Percentiles rank a stretch among this genome's conserved stretches.
These are phyloP conservation scores for Phaeosphaeriaceae sp. DNA, from an alignment of 2,329 filamentous ascomycete species.

Conservation along the genomic window DNA sequence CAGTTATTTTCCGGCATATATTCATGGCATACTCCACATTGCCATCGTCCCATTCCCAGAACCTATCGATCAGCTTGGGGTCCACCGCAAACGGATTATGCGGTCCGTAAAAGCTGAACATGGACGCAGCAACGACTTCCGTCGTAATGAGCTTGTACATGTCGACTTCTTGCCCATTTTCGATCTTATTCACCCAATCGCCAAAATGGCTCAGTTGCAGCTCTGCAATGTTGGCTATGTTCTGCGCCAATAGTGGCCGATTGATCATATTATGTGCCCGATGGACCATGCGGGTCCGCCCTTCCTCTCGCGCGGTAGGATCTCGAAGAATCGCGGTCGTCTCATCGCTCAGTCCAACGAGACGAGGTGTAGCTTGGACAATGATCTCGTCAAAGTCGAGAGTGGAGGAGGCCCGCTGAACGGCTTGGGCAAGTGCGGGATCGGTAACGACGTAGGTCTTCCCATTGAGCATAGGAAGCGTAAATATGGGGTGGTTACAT, in stretches of 20 bases:
- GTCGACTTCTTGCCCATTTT: constrained; percentile 39
- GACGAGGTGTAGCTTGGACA: constrained; percentile 46
- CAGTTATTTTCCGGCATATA: constrained; percentile 45
- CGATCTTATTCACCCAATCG: constrained; percentile 19
- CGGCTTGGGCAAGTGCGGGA: constrained; percentile 48
- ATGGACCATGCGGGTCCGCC: constrained; percentile 37
- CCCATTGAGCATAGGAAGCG: constrained; percentile 54
- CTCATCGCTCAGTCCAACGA: constrained; percentile 45
- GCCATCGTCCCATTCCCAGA: constrained; percentile 54
- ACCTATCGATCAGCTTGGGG: constrained; percentile 44
- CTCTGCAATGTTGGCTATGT: constrained; percentile 44
- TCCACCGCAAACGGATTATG: constrained; percentile 52
- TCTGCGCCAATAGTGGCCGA: constrained; percentile 38
- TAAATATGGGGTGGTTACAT: constrained; percentile 46
- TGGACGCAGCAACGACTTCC: constrained; percentile 45
- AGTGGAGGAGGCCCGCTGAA: constrained; percentile 49
- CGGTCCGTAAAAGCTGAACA: constrained; percentile 53
- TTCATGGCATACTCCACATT: constrained; percentile 39
- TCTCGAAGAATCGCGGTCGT: constrained; percentile 37
- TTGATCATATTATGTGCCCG: constrained; percentile 45
- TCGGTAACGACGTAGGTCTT: constrained; percentile 56
- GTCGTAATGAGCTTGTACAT: constrained; percentile 47
- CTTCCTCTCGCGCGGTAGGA: constrained; percentile 33
- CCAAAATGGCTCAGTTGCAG: constrained; percentile 47
- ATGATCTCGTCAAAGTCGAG: constrained; percentile 55